phyloP scores from a whole-genome alignment of 2,329 filamentous ascomycete species.

The Sarocladiaceae sp. region DNA sequence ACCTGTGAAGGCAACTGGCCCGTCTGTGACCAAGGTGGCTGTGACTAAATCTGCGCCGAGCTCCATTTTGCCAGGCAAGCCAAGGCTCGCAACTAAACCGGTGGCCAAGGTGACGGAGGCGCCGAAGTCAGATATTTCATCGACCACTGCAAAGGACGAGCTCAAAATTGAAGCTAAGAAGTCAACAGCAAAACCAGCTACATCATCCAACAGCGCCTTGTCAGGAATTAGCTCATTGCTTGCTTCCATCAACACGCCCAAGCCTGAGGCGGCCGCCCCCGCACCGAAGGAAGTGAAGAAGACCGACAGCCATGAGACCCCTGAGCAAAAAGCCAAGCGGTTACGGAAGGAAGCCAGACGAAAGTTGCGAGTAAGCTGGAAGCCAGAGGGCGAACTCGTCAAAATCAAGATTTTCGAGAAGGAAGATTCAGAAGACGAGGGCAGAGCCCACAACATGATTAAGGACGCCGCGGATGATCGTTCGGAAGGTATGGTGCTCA shows the following conservation, averaged over 20 bases:
- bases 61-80: constrained; percentile 44
- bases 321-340: constrained; percentile 63
- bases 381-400: constrained; percentile 61
- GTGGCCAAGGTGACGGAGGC: constrained; percentile 27
- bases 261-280: constrained; percentile 32
- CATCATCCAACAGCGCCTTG: constrained; percentile 28
- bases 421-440: constrained; percentile 66
- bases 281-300: constrained; percentile 48
- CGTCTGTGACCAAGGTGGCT: constrained; percentile 22
- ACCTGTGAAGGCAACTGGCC: constrained; percentile 14
- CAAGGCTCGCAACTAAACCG: constrained; percentile 39
- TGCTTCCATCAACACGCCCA: constrained; percentile 43
- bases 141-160: neutral
- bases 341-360: constrained; percentile 69
- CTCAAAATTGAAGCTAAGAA: constrained; percentile 25
- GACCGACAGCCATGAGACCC: constrained; percentile 56
- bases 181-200: constrained; percentile 22
- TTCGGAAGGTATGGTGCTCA: constrained; percentile 67
- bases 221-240: constrained; percentile 53
- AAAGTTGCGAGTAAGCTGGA: constrained; percentile 68
- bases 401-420: constrained; percentile 68
- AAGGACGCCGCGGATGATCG: constrained; percentile 70
- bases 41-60: constrained; percentile 26
- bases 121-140: neutral
- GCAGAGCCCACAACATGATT: constrained; percentile 62